These are phyloP conservation scores for Thuja plicata DNA, from an alignment of 83 land plant genomes.

Conservation along the genomic window DNA sequence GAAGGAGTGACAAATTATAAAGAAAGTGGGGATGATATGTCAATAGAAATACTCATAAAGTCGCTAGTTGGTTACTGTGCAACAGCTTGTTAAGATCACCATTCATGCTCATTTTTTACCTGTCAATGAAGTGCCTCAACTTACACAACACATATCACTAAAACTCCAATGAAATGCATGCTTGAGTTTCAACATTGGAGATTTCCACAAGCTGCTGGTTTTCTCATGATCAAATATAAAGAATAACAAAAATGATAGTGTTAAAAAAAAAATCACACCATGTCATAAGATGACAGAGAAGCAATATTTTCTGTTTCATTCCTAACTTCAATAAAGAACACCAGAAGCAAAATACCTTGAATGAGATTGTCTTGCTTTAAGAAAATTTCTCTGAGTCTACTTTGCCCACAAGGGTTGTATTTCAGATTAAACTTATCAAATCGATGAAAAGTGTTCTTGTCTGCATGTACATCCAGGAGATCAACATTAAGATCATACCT, in stretches of 20 bases:
- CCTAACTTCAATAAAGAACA: background rate
- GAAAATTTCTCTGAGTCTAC: conserved; percentile 96
- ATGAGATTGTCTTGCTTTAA: conserved; percentile 98
- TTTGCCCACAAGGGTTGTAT: conserved; percentile 98
- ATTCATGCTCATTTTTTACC: background rate
- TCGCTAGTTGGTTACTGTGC: background rate
- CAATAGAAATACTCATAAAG: background rate
- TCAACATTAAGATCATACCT: conserved; percentile 98
- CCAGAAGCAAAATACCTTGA: conserved; percentile 60
- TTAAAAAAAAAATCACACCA: background rate
- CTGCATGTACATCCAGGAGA: conserved; percentile 97
- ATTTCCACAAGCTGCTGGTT: background rate
- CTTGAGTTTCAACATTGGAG: background rate
- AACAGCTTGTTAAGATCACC: background rate
- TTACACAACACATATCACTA: background rate
- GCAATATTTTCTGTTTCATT: background rate
- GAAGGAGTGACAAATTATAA: background rate
- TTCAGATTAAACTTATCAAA: conserved; percentile 98
- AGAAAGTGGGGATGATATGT: background rate
- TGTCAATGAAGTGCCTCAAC: background rate
- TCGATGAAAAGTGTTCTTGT: conserved; percentile 98
- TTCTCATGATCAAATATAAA: background rate
- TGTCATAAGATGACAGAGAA: background rate
- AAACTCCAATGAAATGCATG: background rate
- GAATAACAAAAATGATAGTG: background rate